These are phyloP conservation scores for Protomyces gravidus DNA, from an alignment of 1,139 yeast genomes.

Conservation along the genomic window DNA sequence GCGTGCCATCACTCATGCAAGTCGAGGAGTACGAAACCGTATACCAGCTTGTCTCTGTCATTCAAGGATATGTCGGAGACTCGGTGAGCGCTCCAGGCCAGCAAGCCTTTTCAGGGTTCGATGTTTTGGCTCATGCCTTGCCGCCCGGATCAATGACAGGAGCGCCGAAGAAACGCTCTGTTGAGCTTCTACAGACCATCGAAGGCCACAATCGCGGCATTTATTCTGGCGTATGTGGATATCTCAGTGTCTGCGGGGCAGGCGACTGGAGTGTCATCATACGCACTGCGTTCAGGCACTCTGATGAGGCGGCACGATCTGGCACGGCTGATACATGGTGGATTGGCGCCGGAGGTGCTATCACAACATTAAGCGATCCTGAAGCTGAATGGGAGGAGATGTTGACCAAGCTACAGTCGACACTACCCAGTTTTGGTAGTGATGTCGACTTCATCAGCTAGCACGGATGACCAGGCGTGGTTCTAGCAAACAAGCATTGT, in stretches of 20 bases:
- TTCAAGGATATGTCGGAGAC: slow-evolving; percentile 54
- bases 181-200: slow-evolving; percentile 63
- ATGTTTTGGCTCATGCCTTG: slow-evolving; percentile 67
- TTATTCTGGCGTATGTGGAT: slow-evolving; percentile 93
- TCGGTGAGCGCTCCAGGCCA: not conserved
- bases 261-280: slow-evolving; percentile 97
- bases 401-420: slow-evolving; percentile 73
- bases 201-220: slow-evolving; percentile 60
- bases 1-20: slow-evolving; percentile 74
- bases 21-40: slow-evolving; percentile 92
- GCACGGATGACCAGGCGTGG: no score
- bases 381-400: slow-evolving; percentile 92
- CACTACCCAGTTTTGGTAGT: slow-evolving; percentile 48
- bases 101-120: slow-evolving; percentile 60
- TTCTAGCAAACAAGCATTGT: no score
- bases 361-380: slow-evolving; percentile 77
- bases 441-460: no score
- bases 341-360: slow-evolving; percentile 98
- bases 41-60: slow-evolving; percentile 85
- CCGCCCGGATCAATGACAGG: slow-evolving; percentile 99
- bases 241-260: slow-evolving; percentile 77
- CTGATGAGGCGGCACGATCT: slow-evolving; percentile 42
- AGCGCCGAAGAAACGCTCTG: slow-evolving; percentile 92
- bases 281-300: slow-evolving; percentile 71
- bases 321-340: slow-evolving; percentile 53